A percentile compares a stretch with the other conserved stretches of the same genome.
Evolutionary conservation across 225 moss, liverwort and hornwort species (phyloP).

Genomic region (Asterella californica): DNA sequence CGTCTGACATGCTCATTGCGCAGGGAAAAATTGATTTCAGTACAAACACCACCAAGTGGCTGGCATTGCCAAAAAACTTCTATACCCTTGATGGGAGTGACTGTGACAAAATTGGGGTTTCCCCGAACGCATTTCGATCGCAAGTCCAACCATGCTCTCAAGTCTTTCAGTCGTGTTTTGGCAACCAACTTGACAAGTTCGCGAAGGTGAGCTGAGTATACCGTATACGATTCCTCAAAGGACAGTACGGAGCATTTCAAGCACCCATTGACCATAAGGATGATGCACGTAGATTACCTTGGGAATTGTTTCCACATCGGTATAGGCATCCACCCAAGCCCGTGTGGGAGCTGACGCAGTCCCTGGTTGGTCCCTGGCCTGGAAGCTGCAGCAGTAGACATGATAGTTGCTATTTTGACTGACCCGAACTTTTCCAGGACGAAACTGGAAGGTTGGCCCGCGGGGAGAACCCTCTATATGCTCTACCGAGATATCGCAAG

Average conservation of each 20-base stretch:
- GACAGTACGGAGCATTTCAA: too few species aligned
- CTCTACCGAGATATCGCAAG: neutral
- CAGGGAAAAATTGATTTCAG: conserved; percentile 21
- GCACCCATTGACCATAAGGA: too few species aligned
- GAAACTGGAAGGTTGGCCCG: conserved; percentile 1
- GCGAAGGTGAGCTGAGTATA: conserved; percentile 10
- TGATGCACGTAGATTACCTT: too few species aligned
- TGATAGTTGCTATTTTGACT: neutral
- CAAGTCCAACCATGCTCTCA: conserved; percentile 29
- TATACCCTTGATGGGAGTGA: conserved; percentile 31
- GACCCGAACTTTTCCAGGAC: neutral
- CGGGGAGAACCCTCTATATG: conserved; percentile 6
- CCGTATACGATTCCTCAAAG: neutral
- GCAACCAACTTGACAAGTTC: conserved; percentile 23
- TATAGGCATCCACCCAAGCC: neutral
- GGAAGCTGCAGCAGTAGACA: neutral
- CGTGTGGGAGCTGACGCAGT: neutral
- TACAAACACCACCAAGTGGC: conserved; percentile 23
- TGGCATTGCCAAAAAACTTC: conserved; percentile 23
- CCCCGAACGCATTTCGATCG: conserved; percentile 16
- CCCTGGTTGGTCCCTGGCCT: neutral
- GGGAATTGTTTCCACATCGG: too few species aligned
- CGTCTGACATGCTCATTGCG: neutral
- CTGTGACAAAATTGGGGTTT: conserved; percentile 37
- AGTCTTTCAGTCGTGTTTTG: conserved; percentile 32